These are phyloP conservation scores for Andalucia godoyi DNA, from an alignment of 78 protist species.

Conservation along the genomic window DNA sequence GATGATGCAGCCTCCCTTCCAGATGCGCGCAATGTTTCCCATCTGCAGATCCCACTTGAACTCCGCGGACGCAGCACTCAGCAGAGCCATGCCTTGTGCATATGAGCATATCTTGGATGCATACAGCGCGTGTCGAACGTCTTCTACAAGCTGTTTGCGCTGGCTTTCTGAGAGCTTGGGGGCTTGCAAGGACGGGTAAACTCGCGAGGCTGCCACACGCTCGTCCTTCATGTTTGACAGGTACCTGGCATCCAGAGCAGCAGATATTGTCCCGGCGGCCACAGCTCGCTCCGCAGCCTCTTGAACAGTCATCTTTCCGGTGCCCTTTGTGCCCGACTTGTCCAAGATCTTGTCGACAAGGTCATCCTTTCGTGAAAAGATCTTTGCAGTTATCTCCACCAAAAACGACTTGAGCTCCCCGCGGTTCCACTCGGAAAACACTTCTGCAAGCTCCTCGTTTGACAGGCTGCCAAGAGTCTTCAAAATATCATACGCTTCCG, in stretches of 20 bases:
- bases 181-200: background rate
- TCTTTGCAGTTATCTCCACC: conserved; percentile 83
- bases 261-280: conserved; percentile 14
- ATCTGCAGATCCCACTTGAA: conserved; percentile 63
- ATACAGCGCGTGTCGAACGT: conserved; percentile 63
- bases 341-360: conserved; percentile 78
- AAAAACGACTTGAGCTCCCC: conserved; percentile 73
- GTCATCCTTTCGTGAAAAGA: conserved; percentile 51
- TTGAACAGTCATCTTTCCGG: conserved; percentile 69
- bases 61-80: background rate
- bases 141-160: conserved; percentile 35
- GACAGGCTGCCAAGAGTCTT: conserved; percentile 24
- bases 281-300: conserved; percentile 24
- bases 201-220: conserved; percentile 6
- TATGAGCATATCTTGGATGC: conserved; percentile 79
- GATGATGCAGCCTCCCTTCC: conserved; percentile 97
- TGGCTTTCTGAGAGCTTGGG: conserved; percentile 64
- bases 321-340: conserved; percentile 88
- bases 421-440: conserved; percentile 73
- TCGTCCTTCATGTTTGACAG: conserved; percentile 18
- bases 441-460: conserved; percentile 45
- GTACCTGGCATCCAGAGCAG: conserved; percentile 25
- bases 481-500: conserved; percentile 70
- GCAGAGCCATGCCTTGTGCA: conserved; percentile 73
- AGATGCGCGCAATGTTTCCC: conserved; percentile 74